Evolutionary conservation across 805 yeast genomes (phyloP).

Genomic region (Pichia phayaonensis): DNA sequence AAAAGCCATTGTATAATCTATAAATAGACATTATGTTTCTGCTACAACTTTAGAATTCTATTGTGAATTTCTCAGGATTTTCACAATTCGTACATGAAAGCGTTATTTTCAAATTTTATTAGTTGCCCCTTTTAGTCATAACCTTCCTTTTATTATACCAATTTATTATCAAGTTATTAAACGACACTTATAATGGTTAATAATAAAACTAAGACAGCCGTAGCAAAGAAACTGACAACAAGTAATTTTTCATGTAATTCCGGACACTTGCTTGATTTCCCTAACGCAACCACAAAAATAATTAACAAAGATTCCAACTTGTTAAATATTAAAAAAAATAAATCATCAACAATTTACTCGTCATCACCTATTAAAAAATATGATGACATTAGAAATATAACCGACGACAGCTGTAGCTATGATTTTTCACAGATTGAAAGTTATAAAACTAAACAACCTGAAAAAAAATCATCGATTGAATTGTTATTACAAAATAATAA

Average conservation of each 20-base stretch:
- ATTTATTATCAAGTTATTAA: background rate
- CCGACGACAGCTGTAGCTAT: background rate
- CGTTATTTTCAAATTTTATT: background rate
- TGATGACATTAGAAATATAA: background rate
- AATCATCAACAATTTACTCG: background rate
- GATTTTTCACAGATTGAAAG: constrained; percentile 2
- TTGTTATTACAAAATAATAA: background rate
- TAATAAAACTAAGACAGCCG: background rate
- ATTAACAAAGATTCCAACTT: background rate
- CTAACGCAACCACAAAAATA: background rate
- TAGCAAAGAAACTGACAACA: background rate
- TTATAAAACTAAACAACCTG: background rate
- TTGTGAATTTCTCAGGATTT: background rate
- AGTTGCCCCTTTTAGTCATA: background rate
- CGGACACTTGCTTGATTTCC: background rate
- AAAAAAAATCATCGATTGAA: background rate
- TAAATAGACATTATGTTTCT: background rate
- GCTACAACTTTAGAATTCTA: background rate
- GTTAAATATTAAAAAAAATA: background rate
- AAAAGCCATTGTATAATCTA: background rate
- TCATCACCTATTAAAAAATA: constrained; percentile 3
- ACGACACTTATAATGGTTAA: background rate
- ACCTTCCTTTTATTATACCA: background rate
- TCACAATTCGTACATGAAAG: background rate
- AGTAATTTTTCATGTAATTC: background rate